phyloP scores from a whole-genome alignment of 176 grass and related monocot genomes.

The Guadua angustifolia region DNA sequence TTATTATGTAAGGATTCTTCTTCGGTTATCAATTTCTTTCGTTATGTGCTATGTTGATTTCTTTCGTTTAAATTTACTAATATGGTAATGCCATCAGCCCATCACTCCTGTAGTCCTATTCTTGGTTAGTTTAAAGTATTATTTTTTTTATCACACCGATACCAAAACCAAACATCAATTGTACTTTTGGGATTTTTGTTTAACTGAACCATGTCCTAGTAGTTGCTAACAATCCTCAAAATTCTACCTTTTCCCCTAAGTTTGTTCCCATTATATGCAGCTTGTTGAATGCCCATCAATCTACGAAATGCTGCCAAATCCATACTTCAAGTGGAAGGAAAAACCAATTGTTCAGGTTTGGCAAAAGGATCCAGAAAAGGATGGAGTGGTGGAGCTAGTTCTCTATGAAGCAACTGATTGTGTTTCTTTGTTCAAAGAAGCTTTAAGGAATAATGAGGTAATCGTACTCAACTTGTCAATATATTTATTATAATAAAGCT shows the following conservation, averaged over 20 bases:
- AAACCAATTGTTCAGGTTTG: conserved; percentile 79
- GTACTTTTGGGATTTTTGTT: not conserved
- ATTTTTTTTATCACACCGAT: not conserved
- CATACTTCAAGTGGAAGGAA: conserved; percentile 72
- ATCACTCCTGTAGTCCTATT: not conserved
- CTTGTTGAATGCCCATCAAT: conserved; percentile 90
- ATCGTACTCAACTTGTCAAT: not conserved
- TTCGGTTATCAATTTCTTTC: not conserved
- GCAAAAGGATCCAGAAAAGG: conserved; percentile 68
- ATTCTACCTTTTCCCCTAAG: not conserved
- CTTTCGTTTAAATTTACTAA: not conserved
- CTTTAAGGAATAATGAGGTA: conserved; percentile 91
- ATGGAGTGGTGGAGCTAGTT: conserved; percentile 57
- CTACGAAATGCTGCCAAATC: conserved; percentile 90
- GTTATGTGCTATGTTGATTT: not conserved
- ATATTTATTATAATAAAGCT: not conserved
- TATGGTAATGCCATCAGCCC: not conserved
- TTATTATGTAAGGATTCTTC: not conserved
- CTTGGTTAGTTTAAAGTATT: conserved; percentile 2
- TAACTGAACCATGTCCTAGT: too few species aligned
- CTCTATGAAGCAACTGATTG: conserved; percentile 65
- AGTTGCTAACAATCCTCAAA: not conserved
- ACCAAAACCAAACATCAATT: not conserved
- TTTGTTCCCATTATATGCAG: conserved; percentile 42
- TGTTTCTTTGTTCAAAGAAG: conserved; percentile 88